Conservation (phyloP, 306 rosid genomes). For the Castanea crenata region DNA sequence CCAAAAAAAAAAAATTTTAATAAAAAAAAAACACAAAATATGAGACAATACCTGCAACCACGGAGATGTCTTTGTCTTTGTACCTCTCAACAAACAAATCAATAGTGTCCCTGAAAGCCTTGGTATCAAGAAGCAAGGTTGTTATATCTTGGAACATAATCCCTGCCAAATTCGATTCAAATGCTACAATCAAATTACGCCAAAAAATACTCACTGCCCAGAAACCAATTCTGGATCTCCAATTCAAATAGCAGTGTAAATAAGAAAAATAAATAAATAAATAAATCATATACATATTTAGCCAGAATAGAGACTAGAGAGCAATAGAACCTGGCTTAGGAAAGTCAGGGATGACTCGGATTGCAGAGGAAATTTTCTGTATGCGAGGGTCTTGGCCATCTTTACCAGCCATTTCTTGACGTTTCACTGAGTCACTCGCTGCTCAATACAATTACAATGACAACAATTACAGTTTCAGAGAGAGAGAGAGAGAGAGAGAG, state of each 20-base stretch:
- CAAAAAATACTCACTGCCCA: conserved; percentile 11
- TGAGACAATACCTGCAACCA: conserved; percentile 76
- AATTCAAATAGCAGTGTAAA: neutral
- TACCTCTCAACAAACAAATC: conserved; percentile 97
- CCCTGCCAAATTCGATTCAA: conserved; percentile 45
- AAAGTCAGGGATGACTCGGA: conserved; percentile 86
- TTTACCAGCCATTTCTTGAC: conserved; percentile 58
- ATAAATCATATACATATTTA: too few species aligned
- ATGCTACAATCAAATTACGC: neutral
- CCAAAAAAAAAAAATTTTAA: too few species aligned
- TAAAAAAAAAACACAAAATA: neutral
- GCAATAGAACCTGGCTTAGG: conserved; percentile 76
- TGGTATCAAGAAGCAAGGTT: conserved; percentile 82
- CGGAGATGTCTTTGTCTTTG: conserved; percentile 71
- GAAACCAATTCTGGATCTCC: neutral
- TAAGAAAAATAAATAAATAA: neutral
- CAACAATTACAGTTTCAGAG: conserved; percentile 5
- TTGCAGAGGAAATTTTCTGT: conserved; percentile 61
- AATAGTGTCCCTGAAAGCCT: conserved; percentile 89
- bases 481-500: neutral
- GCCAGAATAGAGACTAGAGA: neutral
- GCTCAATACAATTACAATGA: neutral
- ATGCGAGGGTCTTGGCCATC: conserved; percentile 61
- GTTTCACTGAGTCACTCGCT: conserved; percentile 36
- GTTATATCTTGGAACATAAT: conserved; percentile 95